These are phyloP conservation scores for Dothiorella sarmentorum DNA, from an alignment of 2,329 filamentous ascomycete species.

Conservation along the genomic window DNA sequence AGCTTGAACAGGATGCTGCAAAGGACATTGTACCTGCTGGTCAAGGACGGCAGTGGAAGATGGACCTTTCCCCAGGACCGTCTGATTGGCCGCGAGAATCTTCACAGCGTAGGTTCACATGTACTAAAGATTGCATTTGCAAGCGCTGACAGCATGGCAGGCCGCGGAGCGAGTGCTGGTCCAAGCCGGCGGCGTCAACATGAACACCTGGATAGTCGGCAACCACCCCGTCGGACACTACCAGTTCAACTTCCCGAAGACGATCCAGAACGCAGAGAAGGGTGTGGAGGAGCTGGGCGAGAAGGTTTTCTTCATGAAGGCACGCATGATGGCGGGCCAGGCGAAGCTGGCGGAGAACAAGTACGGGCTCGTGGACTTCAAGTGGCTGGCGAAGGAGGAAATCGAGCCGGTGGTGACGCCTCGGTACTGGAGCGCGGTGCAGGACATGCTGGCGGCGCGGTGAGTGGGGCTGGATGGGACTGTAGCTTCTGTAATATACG, in stretches of 20 bases:
- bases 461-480: conserved; percentile 39
- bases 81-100: conserved; percentile 66
- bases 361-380: conserved; percentile 75
- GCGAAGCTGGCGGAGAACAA: conserved; percentile 71
- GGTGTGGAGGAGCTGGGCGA: conserved; percentile 54
- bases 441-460: conserved; percentile 79
- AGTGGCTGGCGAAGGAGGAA: conserved; percentile 91
- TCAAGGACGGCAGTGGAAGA: conserved; percentile 64
- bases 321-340: conserved; percentile 95
- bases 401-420: conserved; percentile 62
- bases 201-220: conserved; percentile 98
- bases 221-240: conserved; percentile 84
- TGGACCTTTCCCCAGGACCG: conserved; percentile 82
- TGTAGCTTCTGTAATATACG: conserved; percentile 16
- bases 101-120: conserved; percentile 69
- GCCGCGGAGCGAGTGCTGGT: conserved; percentile 76
- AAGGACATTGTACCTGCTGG: conserved; percentile 81
- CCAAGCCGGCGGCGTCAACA: conserved; percentile 79
- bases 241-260: conserved; percentile 53
- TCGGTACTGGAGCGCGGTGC: conserved; percentile 70
- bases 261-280: conserved; percentile 26
- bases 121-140: not conserved
- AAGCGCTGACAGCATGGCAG: conserved; percentile 47
- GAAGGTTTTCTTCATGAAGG: conserved; percentile 96
- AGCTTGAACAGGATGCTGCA: conserved; percentile 78